Evolutionary conservation across 129 eudicot genomes (phyloP).

Genomic region (Escallonia rubra): DNA sequence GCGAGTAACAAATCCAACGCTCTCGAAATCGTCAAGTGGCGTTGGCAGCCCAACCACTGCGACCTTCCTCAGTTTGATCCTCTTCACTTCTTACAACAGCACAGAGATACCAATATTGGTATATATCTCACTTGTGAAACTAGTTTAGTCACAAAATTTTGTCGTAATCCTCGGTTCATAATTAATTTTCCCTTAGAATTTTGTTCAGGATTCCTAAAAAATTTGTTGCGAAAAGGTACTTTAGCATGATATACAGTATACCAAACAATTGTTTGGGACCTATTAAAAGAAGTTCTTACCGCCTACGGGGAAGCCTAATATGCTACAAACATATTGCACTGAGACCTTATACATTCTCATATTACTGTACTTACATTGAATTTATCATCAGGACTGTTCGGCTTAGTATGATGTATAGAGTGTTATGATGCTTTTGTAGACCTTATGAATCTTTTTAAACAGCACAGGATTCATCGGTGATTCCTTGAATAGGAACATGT

Average conservation of each 20-base stretch:
- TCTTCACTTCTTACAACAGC: constrained; percentile 37
- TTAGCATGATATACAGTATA: too few species aligned
- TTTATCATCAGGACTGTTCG: neutral
- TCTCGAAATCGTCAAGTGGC: constrained; percentile 67
- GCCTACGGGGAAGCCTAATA: too few species aligned
- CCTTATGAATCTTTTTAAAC: constrained; percentile 33
- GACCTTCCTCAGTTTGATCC: constrained; percentile 80
- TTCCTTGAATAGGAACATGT: constrained; percentile 95
- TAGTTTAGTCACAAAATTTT: neutral
- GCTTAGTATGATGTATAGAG: neutral
- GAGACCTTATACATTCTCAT: too few species aligned
- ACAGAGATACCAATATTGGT: constrained; percentile 70
- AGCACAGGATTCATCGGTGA: constrained; percentile 98
- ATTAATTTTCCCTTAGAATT: neutral
- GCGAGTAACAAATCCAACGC: constrained; percentile 69
- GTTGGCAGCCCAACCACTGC: constrained; percentile 79
- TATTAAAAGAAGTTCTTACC: too few species aligned
- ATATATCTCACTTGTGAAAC: neutral
- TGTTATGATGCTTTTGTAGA: constrained; percentile 21
- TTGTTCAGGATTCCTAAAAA: too few species aligned
- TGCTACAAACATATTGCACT: too few species aligned
- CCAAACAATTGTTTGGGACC: neutral
- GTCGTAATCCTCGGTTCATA: neutral
- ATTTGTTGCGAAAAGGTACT: neutral
- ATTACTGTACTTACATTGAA: neutral